These are phyloP conservation scores for Rhodocollybia butyracea DNA, from an alignment of 768 basidiomycete species.

Conservation along the genomic window DNA sequence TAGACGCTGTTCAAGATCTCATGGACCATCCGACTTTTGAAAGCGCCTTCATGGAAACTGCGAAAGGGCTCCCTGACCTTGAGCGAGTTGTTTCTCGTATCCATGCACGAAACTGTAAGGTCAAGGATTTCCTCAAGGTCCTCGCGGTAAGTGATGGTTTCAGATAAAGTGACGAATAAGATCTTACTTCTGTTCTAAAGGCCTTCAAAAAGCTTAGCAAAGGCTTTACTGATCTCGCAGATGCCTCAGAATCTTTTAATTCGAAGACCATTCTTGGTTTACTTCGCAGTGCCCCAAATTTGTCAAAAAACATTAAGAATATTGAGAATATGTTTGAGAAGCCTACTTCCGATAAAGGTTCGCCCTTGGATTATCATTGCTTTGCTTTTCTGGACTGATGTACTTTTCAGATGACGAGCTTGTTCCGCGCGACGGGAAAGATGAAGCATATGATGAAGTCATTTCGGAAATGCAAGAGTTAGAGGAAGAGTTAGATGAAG, in stretches of 20 bases:
- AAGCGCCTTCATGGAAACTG: constrained; percentile 66
- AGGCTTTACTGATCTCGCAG: constrained; percentile 60
- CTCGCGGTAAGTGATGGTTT: constrained; percentile 48
- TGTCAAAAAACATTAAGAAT: constrained; percentile 66
- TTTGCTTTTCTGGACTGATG: constrained; percentile 5
- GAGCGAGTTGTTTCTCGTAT: constrained; percentile 94
- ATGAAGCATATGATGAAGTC: constrained; percentile 79
- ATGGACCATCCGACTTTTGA: constrained; percentile 78
- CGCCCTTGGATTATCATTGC: background rate
- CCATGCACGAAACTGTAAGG: constrained; percentile 87
- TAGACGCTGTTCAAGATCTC: constrained; percentile 93
- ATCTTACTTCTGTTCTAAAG: constrained; percentile 30
- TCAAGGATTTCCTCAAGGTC: constrained; percentile 85
- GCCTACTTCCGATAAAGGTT: constrained; percentile 56
- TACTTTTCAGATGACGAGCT: constrained; percentile 53
- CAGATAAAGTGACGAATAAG: background rate
- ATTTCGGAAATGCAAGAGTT: constrained; percentile 65
- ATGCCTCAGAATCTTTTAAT: constrained; percentile 68
- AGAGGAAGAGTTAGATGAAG: constrained; percentile 68
- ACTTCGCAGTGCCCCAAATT: constrained; percentile 78
- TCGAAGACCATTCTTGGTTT: constrained; percentile 75
- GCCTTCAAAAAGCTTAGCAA: constrained; percentile 72
- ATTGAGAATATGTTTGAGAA: constrained; percentile 69
- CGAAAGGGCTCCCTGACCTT: constrained; percentile 84
- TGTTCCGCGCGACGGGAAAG: constrained; percentile 80